Percentiles rank a stretch among this genome's conserved stretches.
These are phyloP conservation scores for Atkinsonella texensis DNA, from an alignment of 2,329 filamentous ascomycete genomes.

Conservation along the genomic window DNA sequence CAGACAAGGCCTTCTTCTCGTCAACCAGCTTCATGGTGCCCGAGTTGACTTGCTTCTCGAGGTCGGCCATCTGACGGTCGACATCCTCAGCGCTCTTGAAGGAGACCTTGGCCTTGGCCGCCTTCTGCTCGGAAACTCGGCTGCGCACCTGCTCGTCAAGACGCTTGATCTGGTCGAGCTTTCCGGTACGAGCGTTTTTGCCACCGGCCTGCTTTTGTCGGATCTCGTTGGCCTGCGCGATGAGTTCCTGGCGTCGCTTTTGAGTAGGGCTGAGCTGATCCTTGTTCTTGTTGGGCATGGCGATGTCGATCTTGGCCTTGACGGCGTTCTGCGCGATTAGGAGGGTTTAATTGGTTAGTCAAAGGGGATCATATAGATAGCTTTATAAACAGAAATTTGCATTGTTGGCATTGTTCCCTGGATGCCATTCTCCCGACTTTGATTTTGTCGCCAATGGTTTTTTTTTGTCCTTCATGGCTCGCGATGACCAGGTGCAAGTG, in stretches of 20 bases:
- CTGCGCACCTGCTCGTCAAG: slow-evolving; percentile 82
- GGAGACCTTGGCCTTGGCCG: slow-evolving; percentile 62
- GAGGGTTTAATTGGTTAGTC: slow-evolving; percentile 6
- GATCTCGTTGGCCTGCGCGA: slow-evolving; percentile 71
- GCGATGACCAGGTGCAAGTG: neutral
- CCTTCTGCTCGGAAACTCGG: slow-evolving; percentile 78
- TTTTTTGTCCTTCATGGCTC: neutral
- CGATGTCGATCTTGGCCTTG: slow-evolving; percentile 78
- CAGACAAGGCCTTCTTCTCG: slow-evolving; percentile 83
- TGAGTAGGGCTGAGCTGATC: slow-evolving; percentile 70
- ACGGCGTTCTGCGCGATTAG: slow-evolving; percentile 56
- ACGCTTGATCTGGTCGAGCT: slow-evolving; percentile 84
- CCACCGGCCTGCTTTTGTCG: slow-evolving; percentile 75
- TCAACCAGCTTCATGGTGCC: slow-evolving; percentile 93
- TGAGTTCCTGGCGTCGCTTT: slow-evolving; percentile 78
- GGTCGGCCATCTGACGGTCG: slow-evolving; percentile 65
- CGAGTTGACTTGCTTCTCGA: slow-evolving; percentile 77
- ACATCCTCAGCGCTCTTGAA: slow-evolving; percentile 86
- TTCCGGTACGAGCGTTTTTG: slow-evolving; percentile 67
- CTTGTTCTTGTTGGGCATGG: slow-evolving; percentile 59
- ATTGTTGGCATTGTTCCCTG: neutral
- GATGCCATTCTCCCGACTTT: neutral
- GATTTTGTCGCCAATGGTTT: neutral
- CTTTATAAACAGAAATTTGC: neutral
- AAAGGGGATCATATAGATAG: neutral